Base-by-base conservation (phyloP, 441 rosid genomes). In the Brassica balearica region DNA sequence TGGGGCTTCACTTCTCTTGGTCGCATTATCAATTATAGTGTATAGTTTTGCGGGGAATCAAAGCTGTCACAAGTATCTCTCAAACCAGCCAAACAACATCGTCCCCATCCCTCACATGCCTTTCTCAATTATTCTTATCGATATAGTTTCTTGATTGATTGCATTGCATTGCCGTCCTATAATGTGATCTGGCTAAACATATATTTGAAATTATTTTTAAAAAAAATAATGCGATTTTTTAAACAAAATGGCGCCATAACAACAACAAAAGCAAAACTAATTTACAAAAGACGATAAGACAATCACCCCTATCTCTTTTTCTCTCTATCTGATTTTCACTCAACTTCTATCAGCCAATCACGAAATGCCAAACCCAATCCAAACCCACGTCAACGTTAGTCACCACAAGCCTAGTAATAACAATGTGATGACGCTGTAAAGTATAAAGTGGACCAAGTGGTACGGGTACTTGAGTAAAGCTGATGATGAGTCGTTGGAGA, bases 401-500 rank as follows among this genome's bases (percentile, higher is more conserved):
- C 71, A 68, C 71, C 68, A 80, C 15, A 25, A 46, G 22, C 29
- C 46, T 64, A 55, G 9, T 60, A 75, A 43, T 63, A 80, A 51
- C 11, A 80, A 70, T 20, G 80, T 8, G 36, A 74, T 69, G 43
- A 79, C 75, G 19, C 67, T 29, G 79, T 43, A 58, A 32, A 75
- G 65, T 48, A 80, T 59, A 14, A 71, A 32, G 65, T 41, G 27
- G 59, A 75, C 65, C 68, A 75, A 19, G 61, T 27, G 27, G 15
- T 20, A 19, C 15, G 60, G 38, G 67, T 20, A 75, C 69, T 48
- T 43, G 36, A 48, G 5, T 34, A 69, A 56, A 58, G 84, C 69
- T 3, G 83, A 68, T 8, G 93, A 89, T 29, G 34, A 29, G 38
- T 67, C 83, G 63, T 70, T 81, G 23, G 87, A 84, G 59, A 90